Conservation (phyloP, 2,329 filamentous ascomycete genomes). For the Fonsecaea multimorphosa region DNA sequence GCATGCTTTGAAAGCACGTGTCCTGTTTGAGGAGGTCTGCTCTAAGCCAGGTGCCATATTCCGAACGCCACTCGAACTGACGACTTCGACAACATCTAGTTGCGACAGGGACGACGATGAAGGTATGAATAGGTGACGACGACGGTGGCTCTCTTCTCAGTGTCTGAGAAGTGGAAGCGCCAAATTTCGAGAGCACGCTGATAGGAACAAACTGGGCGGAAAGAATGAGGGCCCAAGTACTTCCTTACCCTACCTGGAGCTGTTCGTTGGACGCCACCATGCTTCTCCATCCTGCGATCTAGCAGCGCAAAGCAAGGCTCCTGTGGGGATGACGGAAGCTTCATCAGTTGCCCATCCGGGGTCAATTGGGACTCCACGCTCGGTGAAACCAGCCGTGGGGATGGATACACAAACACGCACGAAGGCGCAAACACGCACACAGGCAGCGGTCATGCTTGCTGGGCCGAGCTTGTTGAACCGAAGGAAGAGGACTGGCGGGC, state of each 20-base stretch:
- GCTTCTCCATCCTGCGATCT: not conserved
- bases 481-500: no score
- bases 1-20: constrained; percentile 21
- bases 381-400: no score
- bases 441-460: no score
- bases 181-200: not conserved
- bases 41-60: constrained; percentile 17
- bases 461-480: no score
- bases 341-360: not conserved
- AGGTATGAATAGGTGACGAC: not conserved
- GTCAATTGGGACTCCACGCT: not conserved
- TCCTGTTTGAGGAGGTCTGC: constrained; percentile 4
- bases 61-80: not conserved
- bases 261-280: not conserved
- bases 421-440: no score
- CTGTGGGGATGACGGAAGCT: not conserved
- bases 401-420: no score
- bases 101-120: not conserved
- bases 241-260: no score
- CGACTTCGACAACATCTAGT: not conserved
- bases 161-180: not conserved
- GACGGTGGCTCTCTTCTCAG: not conserved
- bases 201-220: not conserved
- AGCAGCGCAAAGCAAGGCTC: not conserved
- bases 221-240: constrained; percentile 11